A percentile compares a stretch with the other conserved stretches of the same genome.
Evolutionary conservation across 2,329 filamentous ascomycete species (phyloP).

Genomic region (Cercospora sp.): DNA sequence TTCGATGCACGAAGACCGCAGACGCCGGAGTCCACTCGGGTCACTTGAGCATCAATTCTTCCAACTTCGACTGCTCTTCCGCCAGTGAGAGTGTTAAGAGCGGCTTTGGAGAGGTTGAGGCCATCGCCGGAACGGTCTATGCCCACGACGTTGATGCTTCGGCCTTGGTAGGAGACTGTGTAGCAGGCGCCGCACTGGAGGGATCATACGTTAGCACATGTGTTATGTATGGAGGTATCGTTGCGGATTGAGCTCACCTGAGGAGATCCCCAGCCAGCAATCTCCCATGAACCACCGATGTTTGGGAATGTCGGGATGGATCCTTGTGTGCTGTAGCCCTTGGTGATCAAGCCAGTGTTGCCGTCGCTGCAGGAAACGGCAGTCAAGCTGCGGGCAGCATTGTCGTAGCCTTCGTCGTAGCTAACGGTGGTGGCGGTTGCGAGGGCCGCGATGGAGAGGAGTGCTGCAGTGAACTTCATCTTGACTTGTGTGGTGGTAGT

Average conservation of each 20-base stretch:
- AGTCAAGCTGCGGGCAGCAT: conserved; percentile 55
- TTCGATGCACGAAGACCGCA: conserved; percentile 37
- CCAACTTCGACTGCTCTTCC: conserved; percentile 42
- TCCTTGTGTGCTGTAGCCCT: conserved; percentile 51
- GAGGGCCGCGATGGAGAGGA: conserved; percentile 34
- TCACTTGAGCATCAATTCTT: conserved; percentile 45
- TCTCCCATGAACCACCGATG: conserved; percentile 52
- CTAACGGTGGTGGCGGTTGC: conserved; percentile 47
- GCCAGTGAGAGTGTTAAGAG: conserved; percentile 53
- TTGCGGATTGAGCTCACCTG: background rate
- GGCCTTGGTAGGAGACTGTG: conserved; percentile 49
- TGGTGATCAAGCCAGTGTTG: conserved; percentile 63
- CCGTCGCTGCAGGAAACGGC: conserved; percentile 68
- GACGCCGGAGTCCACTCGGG: conserved; percentile 41
- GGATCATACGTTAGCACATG: conserved; percentile 34
- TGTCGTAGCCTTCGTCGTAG: conserved; percentile 60
- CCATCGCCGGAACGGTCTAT: conserved; percentile 50
- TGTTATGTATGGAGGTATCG: background rate
- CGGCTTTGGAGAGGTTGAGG: conserved; percentile 52
- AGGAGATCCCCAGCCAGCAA: conserved; percentile 44
- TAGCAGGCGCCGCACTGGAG: conserved; percentile 56
- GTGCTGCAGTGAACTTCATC: conserved; percentile 38
- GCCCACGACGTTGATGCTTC: conserved; percentile 52
- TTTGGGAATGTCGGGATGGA: conserved; percentile 49
- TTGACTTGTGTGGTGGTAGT: no score